Conservation (phyloP, 352 stramenopile species). For the Pythium oligandrum region DNA sequence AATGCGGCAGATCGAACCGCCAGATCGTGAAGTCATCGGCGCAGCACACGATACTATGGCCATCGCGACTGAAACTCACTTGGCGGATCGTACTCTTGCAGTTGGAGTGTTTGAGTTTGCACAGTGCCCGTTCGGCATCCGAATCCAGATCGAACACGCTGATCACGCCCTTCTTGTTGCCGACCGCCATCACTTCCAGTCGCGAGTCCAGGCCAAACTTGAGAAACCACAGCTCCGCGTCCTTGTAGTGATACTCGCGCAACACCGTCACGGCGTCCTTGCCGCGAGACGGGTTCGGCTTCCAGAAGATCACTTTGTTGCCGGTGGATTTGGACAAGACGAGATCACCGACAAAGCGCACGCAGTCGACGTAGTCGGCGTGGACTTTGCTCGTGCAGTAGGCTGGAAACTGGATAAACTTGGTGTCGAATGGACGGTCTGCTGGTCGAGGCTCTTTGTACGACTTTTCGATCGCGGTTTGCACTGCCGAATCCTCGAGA, state of each 20-base stretch:
- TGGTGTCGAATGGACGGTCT: constrained; percentile 70
- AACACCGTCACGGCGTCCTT: constrained; percentile 79
- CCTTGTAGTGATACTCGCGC: constrained; percentile 78
- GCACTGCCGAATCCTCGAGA: constrained; percentile 66
- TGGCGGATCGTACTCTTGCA: constrained; percentile 79
- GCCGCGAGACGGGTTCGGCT: constrained; percentile 77
- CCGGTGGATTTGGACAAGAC: constrained; percentile 81
- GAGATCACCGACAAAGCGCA: constrained; percentile 72
- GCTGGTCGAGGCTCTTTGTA: constrained; percentile 63
- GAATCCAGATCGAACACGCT: constrained; percentile 78
- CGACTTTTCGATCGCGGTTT: constrained; percentile 69
- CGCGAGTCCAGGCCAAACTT: constrained; percentile 77
- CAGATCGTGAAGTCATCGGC: constrained; percentile 71
- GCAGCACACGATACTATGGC: constrained; percentile 65
- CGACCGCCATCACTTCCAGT: constrained; percentile 71
- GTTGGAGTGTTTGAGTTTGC: constrained; percentile 66
- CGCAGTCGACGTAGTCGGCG: constrained; percentile 88
- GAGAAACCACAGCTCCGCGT: constrained; percentile 85
- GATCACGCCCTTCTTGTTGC: constrained; percentile 79
- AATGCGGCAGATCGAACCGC: constrained; percentile 60
- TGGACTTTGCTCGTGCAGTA: constrained; percentile 92
- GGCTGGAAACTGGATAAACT: constrained; percentile 88
- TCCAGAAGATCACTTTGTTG: constrained; percentile 91
- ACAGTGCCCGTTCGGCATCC: constrained; percentile 58
- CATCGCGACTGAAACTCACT: constrained; percentile 72